Conservation (phyloP, 805 yeast genomes). For the Starmerella tilneyi region DNA sequence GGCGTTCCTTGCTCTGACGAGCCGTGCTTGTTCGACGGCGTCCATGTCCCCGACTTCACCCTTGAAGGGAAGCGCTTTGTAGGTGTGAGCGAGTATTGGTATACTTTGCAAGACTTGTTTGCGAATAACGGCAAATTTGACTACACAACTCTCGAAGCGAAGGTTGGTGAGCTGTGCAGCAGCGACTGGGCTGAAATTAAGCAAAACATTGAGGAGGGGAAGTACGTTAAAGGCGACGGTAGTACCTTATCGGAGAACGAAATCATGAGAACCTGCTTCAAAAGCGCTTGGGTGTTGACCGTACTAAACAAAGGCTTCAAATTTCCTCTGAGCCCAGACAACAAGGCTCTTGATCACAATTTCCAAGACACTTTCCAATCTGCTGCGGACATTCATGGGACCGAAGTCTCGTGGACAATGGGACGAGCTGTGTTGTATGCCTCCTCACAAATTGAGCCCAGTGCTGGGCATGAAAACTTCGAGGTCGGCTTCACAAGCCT, state of each 20-base stretch:
- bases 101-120: conserved; percentile 86
- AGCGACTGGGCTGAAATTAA: conserved; percentile 53
- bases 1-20: conserved; percentile 73
- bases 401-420: conserved; percentile 88
- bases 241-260: conserved; percentile 41
- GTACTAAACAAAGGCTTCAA: conserved; percentile 87
- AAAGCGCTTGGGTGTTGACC: conserved; percentile 87
- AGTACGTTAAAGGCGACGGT: conserved; percentile 38
- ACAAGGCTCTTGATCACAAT: conserved; percentile 29
- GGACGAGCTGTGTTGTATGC: conserved; percentile 82
- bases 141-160: conserved; percentile 54
- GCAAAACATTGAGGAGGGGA: conserved; percentile 42
- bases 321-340: conserved; percentile 43
- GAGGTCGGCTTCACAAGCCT: conserved; percentile 24
- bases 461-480: background rate
- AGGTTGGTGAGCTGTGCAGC: conserved; percentile 64
- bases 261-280: conserved; percentile 74
- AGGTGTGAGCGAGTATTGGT: conserved; percentile 96
- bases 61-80: conserved; percentile 71
- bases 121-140: conserved; percentile 82
- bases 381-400: conserved; percentile 67
- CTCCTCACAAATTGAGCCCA: conserved; percentile 46
- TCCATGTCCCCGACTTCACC: conserved; percentile 83
- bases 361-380: conserved; percentile 61
- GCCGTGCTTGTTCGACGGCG: conserved; percentile 91